A percentile compares a stretch with the other conserved stretches of the same genome.
These are phyloP conservation scores for Metarhizium guizhouense DNA, from an alignment of 2,329 filamentous ascomycete genomes.

Conservation along the genomic window DNA sequence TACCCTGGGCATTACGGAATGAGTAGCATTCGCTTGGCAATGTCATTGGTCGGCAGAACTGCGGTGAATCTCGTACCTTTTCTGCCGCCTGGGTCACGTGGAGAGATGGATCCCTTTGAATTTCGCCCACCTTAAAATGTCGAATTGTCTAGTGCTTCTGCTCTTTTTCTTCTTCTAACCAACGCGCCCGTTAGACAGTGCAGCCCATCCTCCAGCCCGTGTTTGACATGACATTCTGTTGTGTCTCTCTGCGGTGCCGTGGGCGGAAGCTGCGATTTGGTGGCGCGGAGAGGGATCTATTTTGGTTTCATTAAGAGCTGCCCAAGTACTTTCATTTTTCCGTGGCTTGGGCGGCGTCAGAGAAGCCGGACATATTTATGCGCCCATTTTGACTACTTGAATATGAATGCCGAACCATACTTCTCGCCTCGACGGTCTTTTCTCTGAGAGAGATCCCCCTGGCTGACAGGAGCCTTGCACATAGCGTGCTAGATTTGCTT, in stretches of 20 bases:
- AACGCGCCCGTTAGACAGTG: slow-evolving; percentile 84
- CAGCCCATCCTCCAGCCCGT: slow-evolving; percentile 58
- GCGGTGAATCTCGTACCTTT: background rate
- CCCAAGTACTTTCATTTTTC: slow-evolving; percentile 34
- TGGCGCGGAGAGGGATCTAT: slow-evolving; percentile 41
- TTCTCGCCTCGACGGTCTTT: no score
- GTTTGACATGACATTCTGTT: slow-evolving; percentile 60
- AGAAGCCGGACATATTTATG: slow-evolving; percentile 26
- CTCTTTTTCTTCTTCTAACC: slow-evolving; percentile 37
- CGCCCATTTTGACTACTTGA: background rate
- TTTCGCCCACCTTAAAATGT: slow-evolving; percentile 1
- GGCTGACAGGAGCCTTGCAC: no score
- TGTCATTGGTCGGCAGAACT: slow-evolving; percentile 10
- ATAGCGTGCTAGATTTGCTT: no score
- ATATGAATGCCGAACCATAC: background rate
- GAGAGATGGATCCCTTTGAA: background rate
- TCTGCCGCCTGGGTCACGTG: slow-evolving; percentile 8
- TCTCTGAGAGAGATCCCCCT: no score
- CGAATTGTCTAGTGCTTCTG: background rate
- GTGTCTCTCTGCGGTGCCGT: slow-evolving; percentile 41
- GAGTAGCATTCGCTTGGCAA: background rate
- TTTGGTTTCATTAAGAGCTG: slow-evolving; percentile 50
- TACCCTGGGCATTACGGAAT: no score
- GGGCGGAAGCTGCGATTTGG: slow-evolving; percentile 56
- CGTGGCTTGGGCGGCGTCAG: slow-evolving; percentile 33